These are phyloP conservation scores for Saccharomyces hybrid DNA, from an alignment of 1,139 yeast species.

Conservation along the genomic window DNA sequence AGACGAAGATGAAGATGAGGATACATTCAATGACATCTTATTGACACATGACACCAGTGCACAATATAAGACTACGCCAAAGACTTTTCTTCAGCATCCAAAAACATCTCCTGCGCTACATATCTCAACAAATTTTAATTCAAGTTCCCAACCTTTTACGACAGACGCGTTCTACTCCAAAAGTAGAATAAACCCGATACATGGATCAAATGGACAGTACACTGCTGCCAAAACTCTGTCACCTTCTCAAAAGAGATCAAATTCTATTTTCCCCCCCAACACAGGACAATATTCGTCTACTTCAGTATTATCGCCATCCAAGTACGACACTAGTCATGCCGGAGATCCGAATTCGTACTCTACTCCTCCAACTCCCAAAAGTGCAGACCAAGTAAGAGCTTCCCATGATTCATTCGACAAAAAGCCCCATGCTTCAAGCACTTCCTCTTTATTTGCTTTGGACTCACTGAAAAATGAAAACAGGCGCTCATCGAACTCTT, in stretches of 20 bases:
- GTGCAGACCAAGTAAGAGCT: conserved; percentile 24
- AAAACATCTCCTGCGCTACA: not conserved
- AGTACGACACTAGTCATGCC: not conserved
- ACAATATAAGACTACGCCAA: not conserved
- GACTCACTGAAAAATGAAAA: conserved; percentile 22
- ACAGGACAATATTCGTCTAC: not conserved
- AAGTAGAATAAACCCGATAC: not conserved
- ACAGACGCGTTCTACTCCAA: not conserved
- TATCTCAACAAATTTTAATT: not conserved
- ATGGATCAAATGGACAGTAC: not conserved
- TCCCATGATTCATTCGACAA: conserved; percentile 30
- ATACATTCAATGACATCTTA: not conserved
- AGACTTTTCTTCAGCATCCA: not conserved
- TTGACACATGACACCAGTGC: not conserved
- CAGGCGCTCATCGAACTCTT: conserved; percentile 10
- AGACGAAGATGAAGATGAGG: not conserved
- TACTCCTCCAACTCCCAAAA: conserved; percentile 17
- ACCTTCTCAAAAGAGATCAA: not conserved
- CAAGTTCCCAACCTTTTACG: not conserved
- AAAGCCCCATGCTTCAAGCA: not conserved
- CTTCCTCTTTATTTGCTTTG: conserved; percentile 29
- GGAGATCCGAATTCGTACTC: not conserved
- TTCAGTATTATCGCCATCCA: not conserved
- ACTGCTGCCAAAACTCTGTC: not conserved
- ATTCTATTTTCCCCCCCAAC: not conserved